Evolutionary conservation across 2,329 filamentous ascomycete species (phyloP), one percentile per base, ranked within the genome.

Genomic region (Paecilomyces sp.): DNA sequence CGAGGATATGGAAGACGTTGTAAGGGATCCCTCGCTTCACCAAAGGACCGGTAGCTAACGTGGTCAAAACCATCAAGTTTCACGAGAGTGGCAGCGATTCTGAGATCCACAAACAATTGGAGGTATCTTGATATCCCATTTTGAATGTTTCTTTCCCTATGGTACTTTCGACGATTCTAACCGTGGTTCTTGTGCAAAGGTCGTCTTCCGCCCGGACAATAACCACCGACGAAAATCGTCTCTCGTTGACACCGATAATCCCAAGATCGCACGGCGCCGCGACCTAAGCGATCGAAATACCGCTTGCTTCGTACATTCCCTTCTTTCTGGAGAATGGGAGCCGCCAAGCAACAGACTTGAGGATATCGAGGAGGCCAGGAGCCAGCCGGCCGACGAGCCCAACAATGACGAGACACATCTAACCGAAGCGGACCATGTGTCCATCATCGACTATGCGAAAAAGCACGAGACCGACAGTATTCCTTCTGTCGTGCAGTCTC

Each of bases 271-370:
- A 31, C 72, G 73, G 25, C 70, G 75, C 13, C 61, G 74, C 63
- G 74, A 74, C 58, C 63, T 68, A 13, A 58, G 68, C 15, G 69
- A 73, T 58, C 68, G 66, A 52, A 71, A 71, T 33, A 86, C 85
- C 1, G 79, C 82, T 60, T 88, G 85, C 67, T 85, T 86, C 62
- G 84, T 88, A 2, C 85, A 88, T 65, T 79, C 80, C 0, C 71
- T 87, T 1, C 80, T 88, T 25, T 80, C 69, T 1, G 66, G 70
- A 9, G 70, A 74, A 60, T 74, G 71, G 72, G 61, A 66, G 1
- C 22, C 64, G 9, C 67, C 68, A 3, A 52, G 58, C 6, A 58
- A 57, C 13, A 57, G 60, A 30, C 24, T 56, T 30, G 57, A 63
- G 25, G 57, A 63, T 12, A 57, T 60, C 15, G 56, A 66, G 28